A percentile compares a stretch with the other conserved stretches of the same genome.
These are phyloP conservation scores for Penicillium hesseltinei DNA, from an alignment of 2,329 filamentous ascomycete species.

Conservation along the genomic window DNA sequence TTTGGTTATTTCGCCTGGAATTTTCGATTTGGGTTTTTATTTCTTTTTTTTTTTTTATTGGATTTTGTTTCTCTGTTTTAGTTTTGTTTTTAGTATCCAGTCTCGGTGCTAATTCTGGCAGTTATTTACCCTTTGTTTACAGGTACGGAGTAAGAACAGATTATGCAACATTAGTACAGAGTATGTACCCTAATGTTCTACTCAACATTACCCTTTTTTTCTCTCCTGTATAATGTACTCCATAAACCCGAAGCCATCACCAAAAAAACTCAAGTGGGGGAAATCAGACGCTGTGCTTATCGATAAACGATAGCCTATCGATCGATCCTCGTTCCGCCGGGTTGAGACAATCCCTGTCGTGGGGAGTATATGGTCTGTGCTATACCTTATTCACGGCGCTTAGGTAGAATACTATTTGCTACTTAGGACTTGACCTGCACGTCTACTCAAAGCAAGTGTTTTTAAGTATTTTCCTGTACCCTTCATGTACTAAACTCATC, in stretches of 20 bases:
- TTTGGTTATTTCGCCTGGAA: neutral
- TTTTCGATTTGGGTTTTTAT: neutral
- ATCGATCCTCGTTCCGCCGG: slow-evolving; percentile 7
- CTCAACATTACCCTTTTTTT: neutral
- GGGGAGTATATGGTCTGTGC: slow-evolving; percentile 10
- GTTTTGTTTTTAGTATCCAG: neutral
- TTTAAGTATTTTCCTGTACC: neutral
- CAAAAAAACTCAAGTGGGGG: neutral
- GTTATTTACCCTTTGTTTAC: neutral
- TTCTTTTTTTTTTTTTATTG: neutral
- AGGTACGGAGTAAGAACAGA: neutral
- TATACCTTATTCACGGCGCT: slow-evolving; percentile 7
- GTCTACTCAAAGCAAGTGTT: neutral
- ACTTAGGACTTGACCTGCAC: neutral
- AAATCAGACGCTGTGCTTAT: slow-evolving; percentile 11
- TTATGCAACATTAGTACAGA: neutral
- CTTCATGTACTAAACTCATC: neutral
- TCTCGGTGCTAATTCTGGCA: neutral
- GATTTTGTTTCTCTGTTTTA: neutral
- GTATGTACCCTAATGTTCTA: neutral
- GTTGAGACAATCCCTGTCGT: slow-evolving; percentile 9
- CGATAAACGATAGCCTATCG: slow-evolving; percentile 19
- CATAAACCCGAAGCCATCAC: neutral
- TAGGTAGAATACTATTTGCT: slow-evolving; percentile 2
- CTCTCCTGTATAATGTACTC: neutral